Base-by-base conservation (phyloP, 2,329 filamentous ascomycete genomes). In the Elsinoe necatrix region DNA sequence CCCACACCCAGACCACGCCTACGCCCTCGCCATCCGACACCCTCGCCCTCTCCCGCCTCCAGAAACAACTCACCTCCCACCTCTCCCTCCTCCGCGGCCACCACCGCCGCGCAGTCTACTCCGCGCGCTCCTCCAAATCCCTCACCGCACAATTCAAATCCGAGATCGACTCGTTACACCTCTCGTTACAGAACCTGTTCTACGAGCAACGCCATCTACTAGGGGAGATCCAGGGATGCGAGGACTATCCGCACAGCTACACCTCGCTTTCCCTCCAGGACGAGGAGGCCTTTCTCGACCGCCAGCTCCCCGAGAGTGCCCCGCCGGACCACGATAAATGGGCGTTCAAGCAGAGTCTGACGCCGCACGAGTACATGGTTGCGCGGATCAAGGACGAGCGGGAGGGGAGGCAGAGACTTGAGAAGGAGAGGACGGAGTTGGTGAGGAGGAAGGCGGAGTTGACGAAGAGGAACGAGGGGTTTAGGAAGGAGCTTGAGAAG, bases 181-280 rank as follows among this genome's bases (percentile, higher is more conserved):
- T 98, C 35, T 88, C 95, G 67, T 78, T 98, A 56, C 92, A 97
- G 72, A 98, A 98, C 67, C 75, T 98, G 6, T 95, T 93, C 70
- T 98, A 98, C 68, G 92, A 98, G 71, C 91, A 97, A 73, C 80
- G 89, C 56, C 90, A 96, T 71, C 75, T 98, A 56, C 83, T 87
- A 61, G 88, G 88, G 50, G 93, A 98, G 72, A 97, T 98, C 60
- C 77, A 82, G 0, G 89, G 88, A 7, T 97, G 93, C 70, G 88
- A 95, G 68, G 86, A 85, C 54, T 96, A 95, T 57, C 92, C 87
- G 62, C 92, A 98, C 73, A 89, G 87, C 61, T 96, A 96, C 69
- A 83, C 85, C 62, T 83, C 88, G 59, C 80, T 98, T 2, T 91
- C 92, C 6, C 78, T 98, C 54, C 85, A 95, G n/a, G 77, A 89